Evolutionary conservation across 2,329 filamentous ascomycete species (phyloP), one percentile per base, ranked within the genome.

Genomic region (Ophioceras dolichostomum): DNA sequence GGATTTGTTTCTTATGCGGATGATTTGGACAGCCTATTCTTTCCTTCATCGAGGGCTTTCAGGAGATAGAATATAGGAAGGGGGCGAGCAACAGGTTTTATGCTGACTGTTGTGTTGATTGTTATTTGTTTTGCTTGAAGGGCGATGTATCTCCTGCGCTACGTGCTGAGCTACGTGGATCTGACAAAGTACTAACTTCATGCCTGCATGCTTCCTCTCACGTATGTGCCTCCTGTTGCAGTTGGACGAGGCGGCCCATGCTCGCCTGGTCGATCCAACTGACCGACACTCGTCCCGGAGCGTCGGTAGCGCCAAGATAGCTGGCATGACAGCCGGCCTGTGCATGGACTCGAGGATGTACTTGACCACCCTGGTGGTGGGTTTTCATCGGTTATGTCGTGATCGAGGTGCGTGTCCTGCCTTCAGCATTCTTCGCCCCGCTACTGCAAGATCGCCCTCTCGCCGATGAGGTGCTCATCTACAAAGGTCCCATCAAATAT

Each of bases 341-440:
- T 34, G 64, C 19, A 67, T 81, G 61, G 66, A 66, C 2, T 56
- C 65, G 10, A 60, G 62, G 16, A 62, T 76, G 51, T 82, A 78
- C 54, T 79, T 78, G 51, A 56, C 68, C 10, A 57, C 64, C 10
- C 59, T 70, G 20, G 32, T 41, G 18, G 62, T 81, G 41, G 81
- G n/a, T 82, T 59, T 83, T 81, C 57, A 62, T 81, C 32, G 76
- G 72, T 2, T 83, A 82, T 50, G 59, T 73, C 1, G 56, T 64
- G 12, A 56, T 65, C 17, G 63, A 67, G 47, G 49, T 66, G 2
- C 61, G n/a, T n/a, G n/a, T n/a, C n/a, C n/a, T n/a, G n/a, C 63
- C 4, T n/a, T 62, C 60, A n/a, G n/a, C n/a, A n/a, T n/a, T n/a
- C n/a, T n/a, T n/a, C n/a, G n/a, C n/a, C n/a, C n/a, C n/a, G n/a